Evolutionary conservation across 1,139 yeast genomes (phyloP).

Genomic region (Diutina sp.): DNA sequence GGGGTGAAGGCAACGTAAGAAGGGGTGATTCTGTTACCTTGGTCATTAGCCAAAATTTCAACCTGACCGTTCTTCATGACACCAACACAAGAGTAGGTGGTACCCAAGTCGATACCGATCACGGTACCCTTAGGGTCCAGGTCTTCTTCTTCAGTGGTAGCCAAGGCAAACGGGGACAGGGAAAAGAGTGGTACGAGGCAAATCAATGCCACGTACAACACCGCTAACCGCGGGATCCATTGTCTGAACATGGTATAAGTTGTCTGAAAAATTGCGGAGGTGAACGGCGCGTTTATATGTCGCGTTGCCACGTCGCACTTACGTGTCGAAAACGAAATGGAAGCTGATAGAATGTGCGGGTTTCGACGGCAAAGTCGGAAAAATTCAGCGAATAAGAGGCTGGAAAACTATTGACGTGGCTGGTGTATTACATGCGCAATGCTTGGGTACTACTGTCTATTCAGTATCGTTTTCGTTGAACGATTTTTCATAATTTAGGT

Average conservation of each 20-base stretch:
- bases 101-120: constrained; percentile 82
- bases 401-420: not conserved
- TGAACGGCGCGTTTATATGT: not conserved
- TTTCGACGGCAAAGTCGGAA: not conserved
- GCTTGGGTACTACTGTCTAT: too few relatives aligned
- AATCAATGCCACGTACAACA: constrained; percentile 1
- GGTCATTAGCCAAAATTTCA: constrained; percentile 29
- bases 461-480: too few relatives aligned
- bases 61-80: constrained; percentile 43
- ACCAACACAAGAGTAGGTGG: constrained; percentile 72
- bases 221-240: constrained; percentile 2
- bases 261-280: not conserved
- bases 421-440: not conserved
- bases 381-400: not conserved
- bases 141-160: not conserved
- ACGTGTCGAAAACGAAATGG: constrained; percentile 2
- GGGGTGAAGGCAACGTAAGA: constrained; percentile 66
- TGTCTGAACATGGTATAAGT: not conserved
- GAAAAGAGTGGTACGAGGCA: constrained; percentile 1
- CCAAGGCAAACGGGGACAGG: constrained; percentile 1
- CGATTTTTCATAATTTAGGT: too few relatives aligned
- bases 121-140: constrained; percentile 6
- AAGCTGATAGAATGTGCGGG: not conserved
- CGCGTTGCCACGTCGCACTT: not conserved
- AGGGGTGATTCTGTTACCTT: constrained; percentile 3